These are phyloP conservation scores for Ustilago trichophora DNA, from an alignment of 1,284 basidiomycete genomes.

Conservation along the genomic window DNA sequence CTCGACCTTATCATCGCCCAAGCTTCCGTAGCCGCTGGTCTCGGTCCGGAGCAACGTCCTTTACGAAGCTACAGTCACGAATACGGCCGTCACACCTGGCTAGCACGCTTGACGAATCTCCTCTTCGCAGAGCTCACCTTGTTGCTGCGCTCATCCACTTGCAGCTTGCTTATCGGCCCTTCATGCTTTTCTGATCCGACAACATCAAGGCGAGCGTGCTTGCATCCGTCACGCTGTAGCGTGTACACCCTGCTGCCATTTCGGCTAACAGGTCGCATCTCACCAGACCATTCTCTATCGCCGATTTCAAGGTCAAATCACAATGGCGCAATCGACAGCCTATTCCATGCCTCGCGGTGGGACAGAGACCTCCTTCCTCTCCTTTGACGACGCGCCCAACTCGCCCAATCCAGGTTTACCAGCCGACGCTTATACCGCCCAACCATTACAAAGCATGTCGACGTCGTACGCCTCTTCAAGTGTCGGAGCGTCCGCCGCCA, in stretches of 20 bases:
- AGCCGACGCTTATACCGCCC: not conserved
- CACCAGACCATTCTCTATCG: not conserved
- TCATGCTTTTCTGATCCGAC: constrained; percentile 7
- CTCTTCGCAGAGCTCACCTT: not conserved
- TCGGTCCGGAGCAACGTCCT: too few relatives aligned
- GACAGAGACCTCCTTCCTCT: constrained; percentile 23
- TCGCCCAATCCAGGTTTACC: constrained; percentile 6
- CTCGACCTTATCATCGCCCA: not conserved
- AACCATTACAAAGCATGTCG: not conserved
- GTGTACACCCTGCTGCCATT: not conserved
- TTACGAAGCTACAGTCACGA: too few relatives aligned
- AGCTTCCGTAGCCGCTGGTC: too few relatives aligned
- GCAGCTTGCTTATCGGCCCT: not conserved
- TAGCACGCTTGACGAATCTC: too few relatives aligned
- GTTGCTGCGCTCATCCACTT: not conserved
- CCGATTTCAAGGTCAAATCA: too few relatives aligned
- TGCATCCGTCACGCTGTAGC: not conserved
- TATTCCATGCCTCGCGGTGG: constrained; percentile 1
- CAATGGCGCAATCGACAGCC: constrained; percentile 20
- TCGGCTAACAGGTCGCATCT: too few relatives aligned
- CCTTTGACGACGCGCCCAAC: constrained; percentile 25
- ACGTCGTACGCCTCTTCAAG: not conserved
- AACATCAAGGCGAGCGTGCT: constrained; percentile 8
- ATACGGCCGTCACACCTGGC: too few relatives aligned
- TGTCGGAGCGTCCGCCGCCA: not conserved